Evolutionary conservation across 2,329 filamentous ascomycete species (phyloP).

Genomic region (Chrysoporthe austroafricana): DNA sequence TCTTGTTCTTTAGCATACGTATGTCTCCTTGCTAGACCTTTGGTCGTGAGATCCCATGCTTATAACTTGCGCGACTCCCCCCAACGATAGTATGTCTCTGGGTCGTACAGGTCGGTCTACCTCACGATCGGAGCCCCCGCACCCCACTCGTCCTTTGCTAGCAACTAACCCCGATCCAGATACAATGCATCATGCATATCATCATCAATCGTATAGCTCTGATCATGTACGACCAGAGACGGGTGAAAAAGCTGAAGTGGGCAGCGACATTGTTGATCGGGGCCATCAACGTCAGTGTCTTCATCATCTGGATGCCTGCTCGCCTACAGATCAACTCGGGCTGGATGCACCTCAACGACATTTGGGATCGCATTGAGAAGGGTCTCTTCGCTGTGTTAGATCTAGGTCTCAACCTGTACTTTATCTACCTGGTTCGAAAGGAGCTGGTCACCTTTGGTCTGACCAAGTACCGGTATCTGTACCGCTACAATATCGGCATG

Average conservation of each 20-base stretch:
- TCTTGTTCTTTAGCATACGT: conserved; percentile 32
- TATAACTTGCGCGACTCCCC: neutral
- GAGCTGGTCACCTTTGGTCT: conserved; percentile 51
- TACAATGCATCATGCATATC: conserved; percentile 55
- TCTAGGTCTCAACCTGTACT: conserved; percentile 49
- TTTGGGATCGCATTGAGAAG: conserved; percentile 57
- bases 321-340: conserved; percentile 44
- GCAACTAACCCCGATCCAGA: conserved; percentile 32
- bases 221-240: conserved; percentile 44
- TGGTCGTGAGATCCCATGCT: neutral
- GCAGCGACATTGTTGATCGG: conserved; percentile 44
- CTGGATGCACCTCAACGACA: conserved; percentile 47
- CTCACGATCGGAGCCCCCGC: neutral
- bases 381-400: conserved; percentile 51
- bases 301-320: conserved; percentile 55
- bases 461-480: conserved; percentile 49
- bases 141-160: neutral
- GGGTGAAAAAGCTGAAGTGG: conserved; percentile 45
- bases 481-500: conserved; percentile 50
- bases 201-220: conserved; percentile 54
- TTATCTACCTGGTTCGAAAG: conserved; percentile 48
- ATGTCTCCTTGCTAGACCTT: conserved; percentile 15
- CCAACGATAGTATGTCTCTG: conserved; percentile 34
- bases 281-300: conserved; percentile 52
- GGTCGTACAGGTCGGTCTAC: conserved; percentile 33